These are phyloP conservation scores for Exophiala viscosa DNA, from an alignment of 2,329 filamentous ascomycete species.

Conservation along the genomic window DNA sequence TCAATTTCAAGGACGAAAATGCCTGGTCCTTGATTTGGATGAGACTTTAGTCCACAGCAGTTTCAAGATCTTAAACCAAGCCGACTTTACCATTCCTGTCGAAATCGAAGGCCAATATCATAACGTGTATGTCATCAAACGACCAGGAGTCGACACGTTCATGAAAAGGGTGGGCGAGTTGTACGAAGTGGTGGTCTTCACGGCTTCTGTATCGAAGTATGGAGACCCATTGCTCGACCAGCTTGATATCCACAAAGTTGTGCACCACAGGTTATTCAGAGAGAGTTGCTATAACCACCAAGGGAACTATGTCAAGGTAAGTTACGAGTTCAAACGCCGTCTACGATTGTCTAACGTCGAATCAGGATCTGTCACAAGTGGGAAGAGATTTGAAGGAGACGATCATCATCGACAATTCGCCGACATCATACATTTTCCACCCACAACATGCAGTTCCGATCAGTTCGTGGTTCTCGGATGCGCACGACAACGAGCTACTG, in stretches of 20 bases:
- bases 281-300: constrained; percentile 99
- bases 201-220: constrained; percentile 98
- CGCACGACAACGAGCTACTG: constrained; percentile 96
- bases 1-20: constrained; percentile 82
- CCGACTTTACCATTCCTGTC: constrained; percentile 97
- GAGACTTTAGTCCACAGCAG: constrained; percentile 98
- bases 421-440: constrained; percentile 99
- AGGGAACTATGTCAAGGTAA: constrained; percentile 92
- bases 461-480: constrained; percentile 99
- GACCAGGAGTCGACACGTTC: constrained; percentile 96
- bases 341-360: constrained; percentile 10
- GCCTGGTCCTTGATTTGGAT: constrained; percentile 89
- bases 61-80: constrained; percentile 98
- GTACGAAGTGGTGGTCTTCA: constrained; percentile 98
- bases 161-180: constrained; percentile 98
- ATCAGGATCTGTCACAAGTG: constrained; percentile 84
- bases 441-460: constrained; percentile 98
- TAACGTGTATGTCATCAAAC: constrained; percentile 99
- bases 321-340: constrained; percentile 10
- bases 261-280: constrained; percentile 92
- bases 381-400: constrained; percentile 94
- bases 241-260: constrained; percentile 92
- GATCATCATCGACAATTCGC: constrained; percentile 99
- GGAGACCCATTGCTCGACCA: constrained; percentile 94
- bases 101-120: constrained; percentile 99